Evolutionary conservation across 306 rosid genomes (phyloP).

Genomic region (Cucurbita argyrosperma): DNA sequence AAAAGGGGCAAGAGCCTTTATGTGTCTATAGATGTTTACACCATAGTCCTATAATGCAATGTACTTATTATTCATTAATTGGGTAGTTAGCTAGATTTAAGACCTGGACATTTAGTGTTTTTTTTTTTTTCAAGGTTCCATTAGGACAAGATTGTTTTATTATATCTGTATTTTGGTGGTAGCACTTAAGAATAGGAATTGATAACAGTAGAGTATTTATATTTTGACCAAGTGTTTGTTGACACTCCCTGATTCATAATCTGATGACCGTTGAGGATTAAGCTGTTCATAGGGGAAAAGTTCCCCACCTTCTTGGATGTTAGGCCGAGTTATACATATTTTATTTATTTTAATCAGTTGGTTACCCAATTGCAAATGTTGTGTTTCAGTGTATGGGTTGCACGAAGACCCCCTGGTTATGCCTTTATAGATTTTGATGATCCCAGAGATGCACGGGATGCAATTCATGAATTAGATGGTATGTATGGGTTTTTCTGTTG

Average conservation of each 20-base stretch:
- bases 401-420: constrained; percentile 94
- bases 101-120: not conserved
- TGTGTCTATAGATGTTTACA: not conserved
- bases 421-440: constrained; percentile 96
- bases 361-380: not conserved
- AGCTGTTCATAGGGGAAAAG: not conserved
- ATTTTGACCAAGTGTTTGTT: not conserved
- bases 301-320: not conserved
- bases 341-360: not conserved
- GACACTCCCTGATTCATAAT: not conserved
- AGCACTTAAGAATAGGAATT: not conserved
- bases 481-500: constrained; percentile 9
- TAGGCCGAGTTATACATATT: not conserved
- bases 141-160: not conserved
- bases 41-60: not conserved
- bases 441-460: constrained; percentile 80
- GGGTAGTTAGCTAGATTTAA: not conserved
- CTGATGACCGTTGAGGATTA: not conserved
- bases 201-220: not conserved
- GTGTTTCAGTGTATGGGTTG: constrained; percentile 86
- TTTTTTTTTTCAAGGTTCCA: not conserved
- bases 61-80: not conserved
- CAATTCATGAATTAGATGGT: constrained; percentile 92
- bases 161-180: not conserved
- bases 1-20: not conserved